Evolutionary conservation across 2,329 filamentous ascomycete species (phyloP), one percentile per base, ranked within the genome.

Genomic region (Ophiobolus disseminans): DNA sequence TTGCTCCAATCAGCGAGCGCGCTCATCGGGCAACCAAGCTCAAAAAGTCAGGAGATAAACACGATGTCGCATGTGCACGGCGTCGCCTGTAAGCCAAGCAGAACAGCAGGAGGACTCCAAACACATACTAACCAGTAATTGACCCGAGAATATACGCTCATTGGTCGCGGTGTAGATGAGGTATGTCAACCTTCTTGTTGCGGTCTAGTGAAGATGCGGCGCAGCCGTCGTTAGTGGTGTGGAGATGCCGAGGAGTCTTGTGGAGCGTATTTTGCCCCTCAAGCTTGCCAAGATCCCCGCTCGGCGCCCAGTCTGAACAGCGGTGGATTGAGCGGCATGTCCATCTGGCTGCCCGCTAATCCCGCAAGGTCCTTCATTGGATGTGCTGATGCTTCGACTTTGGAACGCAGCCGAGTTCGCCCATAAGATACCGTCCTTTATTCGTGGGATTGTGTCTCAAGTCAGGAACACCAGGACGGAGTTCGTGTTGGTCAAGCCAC

Each of bases 111-210:
- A 37, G 20, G 13, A 22, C 11, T 34, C 31, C 25, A 16, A 32
- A 14, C 4, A 9, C 13, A 11, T 9, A 19, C 41, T 36, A 38
- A n/a, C n/a, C n/a, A n/a, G n/a, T n/a, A n/a, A n/a, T n/a, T n/a
- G n/a, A n/a, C n/a, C n/a, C n/a, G n/a, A n/a, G n/a, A n/a, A n/a
- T n/a, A n/a, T n/a, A n/a, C 22, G 8, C 3, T 20, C n/a, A 44
- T 44, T 49, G 46, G 46, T n/a, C 7, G n/a, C 11, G 19, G 14
- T 13, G 28, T 10, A 30, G 16, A 23, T 45, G 31, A 37, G 32
- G 34, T 21, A 21, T 38, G 22, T 31, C 36, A 45, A 61, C 50
- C 61, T 64, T 50, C 61, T 57, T 55, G 31, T 53, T 58, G 30
- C 36, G 40, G 53, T 19, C 14, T 61, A 45, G 55, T 30, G 3